Evolutionary conservation across 495 filamentous ascomycete genomes (phyloP), one percentile per base, ranked within the genome.

Genomic region (Aspergillus conjunctus): DNA sequence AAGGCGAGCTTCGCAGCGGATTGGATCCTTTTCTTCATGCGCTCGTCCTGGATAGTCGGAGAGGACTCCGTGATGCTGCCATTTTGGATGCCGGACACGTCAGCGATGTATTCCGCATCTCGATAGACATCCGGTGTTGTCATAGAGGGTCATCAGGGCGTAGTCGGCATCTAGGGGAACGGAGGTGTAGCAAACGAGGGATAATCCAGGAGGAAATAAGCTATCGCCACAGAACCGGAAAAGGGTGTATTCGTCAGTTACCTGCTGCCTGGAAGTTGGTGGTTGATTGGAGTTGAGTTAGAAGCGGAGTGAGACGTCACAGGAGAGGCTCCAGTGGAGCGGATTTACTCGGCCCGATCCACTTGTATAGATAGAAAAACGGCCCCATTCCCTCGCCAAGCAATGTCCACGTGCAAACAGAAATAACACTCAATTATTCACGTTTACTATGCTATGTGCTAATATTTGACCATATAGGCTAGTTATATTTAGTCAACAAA

Each of bases 401-500:
- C 9, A 37, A 41, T 26, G 2, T 26, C 26, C 26, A 26, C 26
- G 26, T 26, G 26, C 26, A 26, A 26, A 5, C 26, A 2, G 26
- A 26, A 26, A 26, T 26, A 2, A 26, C 26, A 26, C 26, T 26
- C 26, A 26, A 26, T 26, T 26, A 26, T 26, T 26, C 26, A 26
- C 26, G 26, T 26, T 2, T 26, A 26, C 26, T 26, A 26, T 26
- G 26, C 26, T 26, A 26, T 26, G 26, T 26, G 26, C 26, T 26
- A 41, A 41, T 41, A 41, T 41, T 4, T 41, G 15, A 14, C 4
- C 37, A 14, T 41, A 20, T 20, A 21, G 0, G 11, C n/a, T 22
- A 26, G 7, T 21, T 20, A 39, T 7, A 43, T 48, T 60, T 74
- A 81, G 63, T 97, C 93, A 54, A 97, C 83, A 49, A 93, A 72